Evolutionary conservation across 148 eudicot genomes (phyloP), one percentile per base, ranked within the genome.

Genomic region (Rhododendron henanense): DNA sequence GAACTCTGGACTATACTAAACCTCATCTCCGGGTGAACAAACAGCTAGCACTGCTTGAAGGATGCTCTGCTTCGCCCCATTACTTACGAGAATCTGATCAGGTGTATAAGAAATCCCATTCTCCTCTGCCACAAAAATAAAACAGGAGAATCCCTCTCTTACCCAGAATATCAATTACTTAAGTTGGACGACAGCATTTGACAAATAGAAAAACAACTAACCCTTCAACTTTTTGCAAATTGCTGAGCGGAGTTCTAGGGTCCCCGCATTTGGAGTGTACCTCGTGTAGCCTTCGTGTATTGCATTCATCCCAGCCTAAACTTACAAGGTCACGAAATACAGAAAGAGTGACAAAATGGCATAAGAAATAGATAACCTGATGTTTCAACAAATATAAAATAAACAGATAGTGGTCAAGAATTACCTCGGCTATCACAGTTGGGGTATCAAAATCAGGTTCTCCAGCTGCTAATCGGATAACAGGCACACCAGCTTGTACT

Each of bases 401-500:
- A 71, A 44, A 39, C 23, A 35, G 37, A 59, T 80, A 69, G 85
- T 25, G 3, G 79, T 50, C 3, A 31, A 69, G 13, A 84, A 63
- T 85, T 57, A 97, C 99, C 98, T 97, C 98, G 59, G 94, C 93
- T 78, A 95, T 93, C 57, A 88, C 90, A 25, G 93, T 79, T 74
- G 98, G 99, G 28, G 99, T 97, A 89, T 95, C 96, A 91, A 97
- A 97, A 88, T 97, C 98, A 78, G 99, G 98, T 85, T 97, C 98
- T 81, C 99, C 98, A 28, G 98, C 99, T 16, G 99, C 97, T 86
- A 97, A 88, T 78, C 95, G 90, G 69, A 97, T 95, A 69, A 97
- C 98, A 79, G 99, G 99, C 69, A 97, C 96, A 57, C 98, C 98
- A 90, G 98, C 97, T 92, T 94, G 98, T 74, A 90, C 96, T 88